Evolutionary conservation across 108 stramenopile genomes (phyloP).

Genomic region (Stephanodiscus minutulus): DNA sequence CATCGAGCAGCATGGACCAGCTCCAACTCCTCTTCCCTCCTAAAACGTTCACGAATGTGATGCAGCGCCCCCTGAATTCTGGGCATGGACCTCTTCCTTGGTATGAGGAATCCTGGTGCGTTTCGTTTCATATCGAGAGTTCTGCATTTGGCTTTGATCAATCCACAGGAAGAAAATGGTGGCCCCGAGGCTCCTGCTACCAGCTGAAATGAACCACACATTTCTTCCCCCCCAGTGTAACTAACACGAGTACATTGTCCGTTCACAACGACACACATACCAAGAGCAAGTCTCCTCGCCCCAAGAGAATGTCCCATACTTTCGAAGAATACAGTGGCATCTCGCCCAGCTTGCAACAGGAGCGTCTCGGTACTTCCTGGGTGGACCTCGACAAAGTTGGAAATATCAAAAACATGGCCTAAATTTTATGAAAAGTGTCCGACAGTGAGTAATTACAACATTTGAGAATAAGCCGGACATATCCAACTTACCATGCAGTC

Average conservation of each 20-base stretch:
- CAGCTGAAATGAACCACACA: neutral
- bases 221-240: neutral
- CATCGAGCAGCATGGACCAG: constrained; percentile 30
- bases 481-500: no score
- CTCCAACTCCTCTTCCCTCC: constrained; percentile 23
- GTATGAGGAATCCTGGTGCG: constrained; percentile 41
- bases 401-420: constrained; percentile 89
- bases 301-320: constrained; percentile 82
- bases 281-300: constrained; percentile 62
- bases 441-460: no score
- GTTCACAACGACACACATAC: constrained; percentile 68
- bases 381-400: constrained; percentile 85
- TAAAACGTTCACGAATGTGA: constrained; percentile 27
- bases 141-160: constrained; percentile 19
- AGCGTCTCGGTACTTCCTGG: constrained; percentile 93
- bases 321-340: constrained; percentile 91
- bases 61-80: constrained; percentile 20
- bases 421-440: no score
- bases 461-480: no score
- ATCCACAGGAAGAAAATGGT: constrained; percentile 21
- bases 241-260: constrained; percentile 36
- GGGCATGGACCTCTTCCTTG: constrained; percentile 37
- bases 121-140: constrained; percentile 16
- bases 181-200: neutral
- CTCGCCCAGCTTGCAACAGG: constrained; percentile 86